Evolutionary conservation across 129 eudicot species (phyloP), one percentile per base, ranked within the genome.

Genomic region (Pittosporum tobira): DNA sequence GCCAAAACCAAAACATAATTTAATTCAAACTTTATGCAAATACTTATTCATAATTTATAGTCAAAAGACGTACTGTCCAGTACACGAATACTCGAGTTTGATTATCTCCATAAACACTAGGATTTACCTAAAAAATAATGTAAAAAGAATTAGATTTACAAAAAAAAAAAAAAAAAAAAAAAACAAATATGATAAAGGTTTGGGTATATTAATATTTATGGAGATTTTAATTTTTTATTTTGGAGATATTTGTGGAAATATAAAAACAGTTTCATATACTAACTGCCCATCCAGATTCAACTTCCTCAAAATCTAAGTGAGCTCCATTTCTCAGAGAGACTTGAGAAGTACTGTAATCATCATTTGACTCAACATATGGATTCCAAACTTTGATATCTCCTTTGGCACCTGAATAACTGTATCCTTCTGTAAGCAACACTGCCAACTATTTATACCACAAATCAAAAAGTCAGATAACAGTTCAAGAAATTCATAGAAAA

Each of bases 111-210:
- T 85, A 85, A 13, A 85, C 79, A 3, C 71, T 70, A 53, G 94
- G 94, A 81, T 85, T 81, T 36, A 85, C 94, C 94, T 85, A 65
- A 30, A 59, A 48, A 23, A 5, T n/a, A n/a, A n/a, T n/a, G n/a
- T n/a, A n/a, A n/a, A n/a, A n/a, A n/a, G n/a, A n/a, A n/a, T n/a
- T n/a, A n/a, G n/a, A n/a, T n/a, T n/a, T n/a, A n/a, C n/a, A n/a
- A n/a, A n/a, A n/a, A n/a, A n/a, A n/a, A n/a, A n/a, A n/a, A n/a
- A n/a, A n/a, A n/a, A n/a, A n/a, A n/a, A n/a, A n/a, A n/a, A n/a
- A n/a, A n/a, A n/a, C n/a, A n/a, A n/a, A n/a, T n/a, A n/a, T n/a
- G n/a, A n/a, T n/a, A n/a, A n/a, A n/a, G n/a, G n/a, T n/a, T n/a
- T n/a, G n/a, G n/a, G n/a, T n/a, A n/a, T n/a, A n/a, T n/a, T n/a